Evolutionary conservation across 1,284 basidiomycete species (phyloP).

Genomic region (Apiotrichum gamsii): DNA sequence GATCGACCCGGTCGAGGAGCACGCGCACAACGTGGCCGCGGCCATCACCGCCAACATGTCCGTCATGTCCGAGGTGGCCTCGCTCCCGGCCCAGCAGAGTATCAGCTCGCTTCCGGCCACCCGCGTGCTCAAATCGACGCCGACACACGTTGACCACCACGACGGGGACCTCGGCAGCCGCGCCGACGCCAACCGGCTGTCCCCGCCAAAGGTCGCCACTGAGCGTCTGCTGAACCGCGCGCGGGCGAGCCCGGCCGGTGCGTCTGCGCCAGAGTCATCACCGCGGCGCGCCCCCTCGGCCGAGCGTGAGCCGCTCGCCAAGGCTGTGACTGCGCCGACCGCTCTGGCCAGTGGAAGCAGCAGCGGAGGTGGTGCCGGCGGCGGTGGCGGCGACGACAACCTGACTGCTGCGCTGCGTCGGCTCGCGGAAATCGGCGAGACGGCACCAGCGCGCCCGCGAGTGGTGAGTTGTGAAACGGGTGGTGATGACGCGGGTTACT

Average conservation of each 20-base stretch:
- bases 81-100: slow-evolving; percentile 3
- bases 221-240: slow-evolving; percentile 26
- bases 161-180: background rate
- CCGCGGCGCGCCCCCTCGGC: background rate
- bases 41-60: slow-evolving; percentile 17
- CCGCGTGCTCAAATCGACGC: slow-evolving; percentile 24
- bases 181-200: slow-evolving; percentile 14
- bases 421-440: slow-evolving; percentile 6
- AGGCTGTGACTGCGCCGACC: background rate
- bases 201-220: slow-evolving; percentile 25
- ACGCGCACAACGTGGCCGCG: slow-evolving; percentile 11
- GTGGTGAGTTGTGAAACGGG: slow-evolving; percentile 1
- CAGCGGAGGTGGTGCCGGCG: background rate
- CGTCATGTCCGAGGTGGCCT: background rate
- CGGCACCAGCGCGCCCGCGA: background rate
- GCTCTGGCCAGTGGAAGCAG: background rate
- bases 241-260: background rate
- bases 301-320: background rate
- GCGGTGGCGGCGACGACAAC: slow-evolving; percentile 4
- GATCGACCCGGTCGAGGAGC: slow-evolving; percentile 20
- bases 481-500: too few relatives aligned
- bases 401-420: slow-evolving; percentile 13
- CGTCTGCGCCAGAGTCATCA: slow-evolving; percentile 1
- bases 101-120: background rate
- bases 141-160: slow-evolving; percentile 33